These are phyloP conservation scores for Russula griseocarnosa DNA, from an alignment of 768 basidiomycete genomes.

Conservation along the genomic window DNA sequence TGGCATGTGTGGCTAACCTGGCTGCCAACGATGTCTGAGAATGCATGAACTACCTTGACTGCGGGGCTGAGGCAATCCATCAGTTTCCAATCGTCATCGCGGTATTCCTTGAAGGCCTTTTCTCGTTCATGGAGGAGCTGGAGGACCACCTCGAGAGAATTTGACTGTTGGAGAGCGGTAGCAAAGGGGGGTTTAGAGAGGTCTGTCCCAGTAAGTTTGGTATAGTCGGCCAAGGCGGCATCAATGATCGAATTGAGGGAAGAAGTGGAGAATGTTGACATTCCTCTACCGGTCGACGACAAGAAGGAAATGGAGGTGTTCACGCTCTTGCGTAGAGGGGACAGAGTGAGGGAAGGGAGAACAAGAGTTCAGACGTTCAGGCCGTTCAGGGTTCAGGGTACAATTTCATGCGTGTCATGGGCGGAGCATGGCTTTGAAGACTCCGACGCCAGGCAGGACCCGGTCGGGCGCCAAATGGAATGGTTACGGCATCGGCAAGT, in stretches of 20 bases:
- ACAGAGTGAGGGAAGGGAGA: too few species aligned
- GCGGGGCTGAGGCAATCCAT: not conserved
- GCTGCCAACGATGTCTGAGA: not conserved
- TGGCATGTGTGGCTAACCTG: not conserved
- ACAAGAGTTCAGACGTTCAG: too few species aligned
- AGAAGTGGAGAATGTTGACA: not conserved
- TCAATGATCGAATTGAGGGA: not conserved
- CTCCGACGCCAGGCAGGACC: too few species aligned
- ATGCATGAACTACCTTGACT: not conserved
- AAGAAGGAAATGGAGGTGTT: not conserved
- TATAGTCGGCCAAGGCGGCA: not conserved
- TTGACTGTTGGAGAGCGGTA: not conserved
- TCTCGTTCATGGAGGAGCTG: not conserved
- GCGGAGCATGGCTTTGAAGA: too few species aligned
- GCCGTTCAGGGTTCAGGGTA: too few species aligned
- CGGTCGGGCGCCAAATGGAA: too few species aligned
- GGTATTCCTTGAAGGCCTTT: not conserved
- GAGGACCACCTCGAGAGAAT: not conserved
- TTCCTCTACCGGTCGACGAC: not conserved
- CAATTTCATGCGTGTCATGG: too few species aligned
- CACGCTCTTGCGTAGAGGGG: not conserved
- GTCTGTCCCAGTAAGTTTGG: not conserved
- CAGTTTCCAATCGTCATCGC: not conserved
- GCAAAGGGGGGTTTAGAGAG: not conserved
- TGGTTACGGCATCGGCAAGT: too few species aligned